Percentiles rank a stretch among this genome's conserved stretches.
Conservation (phyloP, 1,139 yeast genomes). For the Cylindricascospora bacillispora region DNA sequence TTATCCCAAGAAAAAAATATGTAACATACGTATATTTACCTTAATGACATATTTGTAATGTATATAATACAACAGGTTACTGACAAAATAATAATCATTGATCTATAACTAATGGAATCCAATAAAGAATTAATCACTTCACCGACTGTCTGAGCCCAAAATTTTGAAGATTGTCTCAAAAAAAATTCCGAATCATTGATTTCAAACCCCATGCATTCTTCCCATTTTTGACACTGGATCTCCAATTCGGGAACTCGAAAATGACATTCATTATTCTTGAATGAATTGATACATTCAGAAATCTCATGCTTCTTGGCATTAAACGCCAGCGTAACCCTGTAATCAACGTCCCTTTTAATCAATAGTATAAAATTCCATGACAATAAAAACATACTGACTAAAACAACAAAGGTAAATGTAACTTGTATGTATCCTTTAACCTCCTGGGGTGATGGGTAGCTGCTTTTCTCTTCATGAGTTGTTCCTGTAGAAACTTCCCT, state of each 20-base stretch:
- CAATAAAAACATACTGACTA: too few relatives aligned
- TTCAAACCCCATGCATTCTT: slow-evolving; percentile 47
- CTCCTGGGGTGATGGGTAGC: too few relatives aligned
- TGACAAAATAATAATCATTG: slow-evolving; percentile 33
- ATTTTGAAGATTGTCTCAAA: slow-evolving; percentile 29
- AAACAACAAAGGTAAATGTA: too few relatives aligned
- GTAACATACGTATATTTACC: slow-evolving; percentile 3
- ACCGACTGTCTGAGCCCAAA: slow-evolving; percentile 54
- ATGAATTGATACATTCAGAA: too few relatives aligned
- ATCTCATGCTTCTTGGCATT: too few relatives aligned
- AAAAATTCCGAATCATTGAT: slow-evolving; percentile 27
- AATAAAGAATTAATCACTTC: slow-evolving; percentile 45
- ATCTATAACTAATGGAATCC: slow-evolving; percentile 51
- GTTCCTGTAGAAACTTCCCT: too few relatives aligned
- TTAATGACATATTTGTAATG: slow-evolving; percentile 18
- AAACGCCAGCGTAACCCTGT: too few relatives aligned
- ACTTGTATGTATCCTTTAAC: too few relatives aligned
- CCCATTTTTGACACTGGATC: slow-evolving; percentile 45
- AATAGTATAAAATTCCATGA: too few relatives aligned
- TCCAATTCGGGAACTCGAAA: slow-evolving; percentile 48
- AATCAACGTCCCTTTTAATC: too few relatives aligned
- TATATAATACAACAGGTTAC: slow-evolving; percentile 25
- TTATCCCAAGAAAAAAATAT: slow-evolving; percentile 2
- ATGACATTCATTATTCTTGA: too few relatives aligned
- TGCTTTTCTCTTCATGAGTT: too few relatives aligned